Evolutionary conservation across 768 basidiomycete genomes (phyloP), one percentile per base, ranked within the genome.

Genomic region (Termitomyces sp.): DNA sequence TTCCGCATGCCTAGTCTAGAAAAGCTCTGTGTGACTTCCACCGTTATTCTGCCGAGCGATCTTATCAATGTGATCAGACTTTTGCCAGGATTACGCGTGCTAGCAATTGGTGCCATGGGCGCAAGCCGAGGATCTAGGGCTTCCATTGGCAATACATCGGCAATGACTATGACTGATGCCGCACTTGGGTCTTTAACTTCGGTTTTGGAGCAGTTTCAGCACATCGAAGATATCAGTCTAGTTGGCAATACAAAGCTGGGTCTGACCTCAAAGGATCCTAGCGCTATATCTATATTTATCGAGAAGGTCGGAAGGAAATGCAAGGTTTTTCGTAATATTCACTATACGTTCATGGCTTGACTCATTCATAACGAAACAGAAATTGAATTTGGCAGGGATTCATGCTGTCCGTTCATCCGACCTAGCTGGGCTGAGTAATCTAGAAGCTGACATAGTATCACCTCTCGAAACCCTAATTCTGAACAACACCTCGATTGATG

Each of bases 11-110:
- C 66, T 0, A 43, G 63, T 4, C 67, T 89, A 28, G 79, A 84
- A 60, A 89, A 89, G 62, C 69, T 89, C n/a, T 79, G 79, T 2
- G 66, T 89, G 25, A 85, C 83, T 1, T 85, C 85, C 4, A 85
- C 83, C 0, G 64, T 64, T 3, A 68, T 82, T 3, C 66, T 76
- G 0, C 67, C 70, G 25, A 42, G 56, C 9, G 79, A 81, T 32
- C 61, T 86, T 1, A 47, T 81, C 11, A 59, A 61, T 1, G 61
- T 80, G 2, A 59, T 86, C 8, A 42, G 69, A 0, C 57, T 63
- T 9, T 67, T 82, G 3, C 73, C 74, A 0, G 63, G 68, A 28
- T 68, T 89, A 21, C 75, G 69, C 40, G 80, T 72, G 0, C 71
- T 89, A 3, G 72, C 77, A 5, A 61, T 89, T 14, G 87, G 84